These are phyloP conservation scores for Clavispora fructus DNA, from an alignment of 805 yeast genomes.

Conservation along the genomic window DNA sequence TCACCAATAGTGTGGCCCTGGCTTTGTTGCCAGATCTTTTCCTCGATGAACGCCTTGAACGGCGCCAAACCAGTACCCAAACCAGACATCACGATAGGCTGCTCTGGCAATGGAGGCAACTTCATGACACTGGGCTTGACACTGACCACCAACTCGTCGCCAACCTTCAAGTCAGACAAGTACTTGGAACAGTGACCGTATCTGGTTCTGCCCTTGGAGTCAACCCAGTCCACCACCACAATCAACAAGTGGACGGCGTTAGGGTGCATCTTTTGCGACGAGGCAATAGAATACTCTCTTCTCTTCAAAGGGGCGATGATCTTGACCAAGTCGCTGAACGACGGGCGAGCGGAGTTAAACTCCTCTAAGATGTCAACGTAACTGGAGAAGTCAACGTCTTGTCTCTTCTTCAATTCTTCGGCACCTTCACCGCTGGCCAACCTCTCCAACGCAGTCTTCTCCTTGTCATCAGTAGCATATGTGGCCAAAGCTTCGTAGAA, in stretches of 20 bases:
- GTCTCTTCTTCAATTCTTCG: slow-evolving; percentile 72
- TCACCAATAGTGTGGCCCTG: slow-evolving; percentile 90
- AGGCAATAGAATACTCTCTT: slow-evolving; percentile 96
- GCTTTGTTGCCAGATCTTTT: slow-evolving; percentile 85
- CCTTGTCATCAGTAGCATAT: slow-evolving; percentile 64
- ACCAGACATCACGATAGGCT: slow-evolving; percentile 95
- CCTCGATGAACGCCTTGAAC: slow-evolving; percentile 95
- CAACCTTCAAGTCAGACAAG: slow-evolving; percentile 71
- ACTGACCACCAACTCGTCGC: slow-evolving; percentile 84
- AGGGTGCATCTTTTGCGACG: slow-evolving; percentile 89
- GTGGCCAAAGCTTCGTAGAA: slow-evolving; percentile 80
- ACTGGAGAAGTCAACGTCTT: slow-evolving; percentile 76
- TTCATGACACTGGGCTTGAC: slow-evolving; percentile 98
- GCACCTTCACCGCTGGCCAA: slow-evolving; percentile 80
- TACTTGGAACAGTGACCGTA: slow-evolving; percentile 94
- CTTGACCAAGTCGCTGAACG: slow-evolving; percentile 60
- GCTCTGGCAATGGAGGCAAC: slow-evolving; percentile 78
- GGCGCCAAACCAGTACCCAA: slow-evolving; percentile 98
- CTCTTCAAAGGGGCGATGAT: slow-evolving; percentile 85
- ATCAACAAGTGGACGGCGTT: slow-evolving; percentile 86
- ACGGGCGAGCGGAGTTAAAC: slow-evolving; percentile 79
- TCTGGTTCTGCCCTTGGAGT: slow-evolving; percentile 76
- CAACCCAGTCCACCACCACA: slow-evolving; percentile 96
- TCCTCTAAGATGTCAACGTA: slow-evolving; percentile 78
- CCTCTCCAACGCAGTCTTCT: slow-evolving; percentile 55